Base-by-base conservation (phyloP, 176 grass and related monocot species). In the Areca catechu region DNA sequence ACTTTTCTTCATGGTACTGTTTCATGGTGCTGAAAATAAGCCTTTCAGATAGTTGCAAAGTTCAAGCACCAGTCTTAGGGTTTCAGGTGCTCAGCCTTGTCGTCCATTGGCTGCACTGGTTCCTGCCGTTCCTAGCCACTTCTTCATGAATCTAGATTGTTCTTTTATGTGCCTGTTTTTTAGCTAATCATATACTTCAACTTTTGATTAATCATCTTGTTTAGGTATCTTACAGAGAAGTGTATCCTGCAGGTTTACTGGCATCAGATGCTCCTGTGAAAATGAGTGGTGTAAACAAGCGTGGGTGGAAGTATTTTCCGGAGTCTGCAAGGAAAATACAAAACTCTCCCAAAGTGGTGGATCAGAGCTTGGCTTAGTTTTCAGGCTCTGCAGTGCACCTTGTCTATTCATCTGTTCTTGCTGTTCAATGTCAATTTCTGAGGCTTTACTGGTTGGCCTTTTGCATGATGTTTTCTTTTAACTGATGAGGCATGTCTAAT, bases 231-330 rank as follows among this genome's bases (percentile, higher is more conserved):
- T 43, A 43, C 10, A 43, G 34, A 43, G 34, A 43, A 43, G 9
- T 14, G 2, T 71, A 20, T 56, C 65, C 57, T 80, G 4, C 69
- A 91, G 83, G 76, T 56, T 71, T 74, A 4, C 88, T 70, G 74
- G 79, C 61, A 0, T 68, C 77, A 3, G 79, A 80, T 4, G 20
- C 62, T 16, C 79, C 83, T 50, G 80, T 63, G 61, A 82, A 43
- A 72, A 83, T 91, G 48, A 86, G 87, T 20, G 79, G 87, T 22
- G 79, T 91, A 48, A 91, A 91, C 67, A 91, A 86, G 49, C 73
- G 76, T 29, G 88, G 83, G 14, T 91, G 88, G 88, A 86, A 80
- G 73, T 86, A 91, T 57, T 74, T 86, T 66, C 83, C 80, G 61
- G 61, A 83, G 52, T 75, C 79, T 3, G 72, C 80, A 24, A 83